These are phyloP conservation scores for Pholiota adiposa DNA, from an alignment of 1,284 basidiomycete genomes.

Conservation along the genomic window DNA sequence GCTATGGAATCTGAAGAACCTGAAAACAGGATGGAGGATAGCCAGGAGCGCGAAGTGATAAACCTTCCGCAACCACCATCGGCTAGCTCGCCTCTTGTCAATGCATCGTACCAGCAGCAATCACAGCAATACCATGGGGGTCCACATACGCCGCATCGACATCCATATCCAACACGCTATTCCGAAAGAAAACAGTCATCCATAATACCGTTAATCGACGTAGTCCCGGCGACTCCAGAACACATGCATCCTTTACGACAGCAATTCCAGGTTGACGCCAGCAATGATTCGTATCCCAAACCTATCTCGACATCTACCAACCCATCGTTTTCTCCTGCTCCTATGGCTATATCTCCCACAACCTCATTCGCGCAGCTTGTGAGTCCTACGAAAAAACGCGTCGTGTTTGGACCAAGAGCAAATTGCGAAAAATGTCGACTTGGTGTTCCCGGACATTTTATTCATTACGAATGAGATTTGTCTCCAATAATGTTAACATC, in stretches of 20 bases:
- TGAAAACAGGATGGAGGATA: conserved; percentile 8
- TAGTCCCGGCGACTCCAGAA: conserved; percentile 43
- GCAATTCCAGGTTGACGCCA: neutral
- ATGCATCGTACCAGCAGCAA: conserved; percentile 1
- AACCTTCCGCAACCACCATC: conserved; percentile 25
- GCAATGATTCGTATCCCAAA: neutral
- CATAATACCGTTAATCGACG: conserved; percentile 34
- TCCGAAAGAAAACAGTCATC: conserved; percentile 16
- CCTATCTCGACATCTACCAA: conserved; percentile 27
- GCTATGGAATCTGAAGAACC: conserved; percentile 30
- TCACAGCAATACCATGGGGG: conserved; percentile 3
- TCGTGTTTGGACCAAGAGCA: conserved; percentile 74
- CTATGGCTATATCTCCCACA: conserved; percentile 31
- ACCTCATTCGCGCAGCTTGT: conserved; percentile 29
- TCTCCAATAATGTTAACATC: neutral
- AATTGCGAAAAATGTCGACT: conserved; percentile 73
- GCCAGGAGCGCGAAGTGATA: conserved; percentile 10
- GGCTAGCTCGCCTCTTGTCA: conserved; percentile 7
- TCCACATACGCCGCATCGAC: conserved; percentile 15
- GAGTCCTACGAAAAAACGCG: conserved; percentile 45
- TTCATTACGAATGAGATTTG: conserved; percentile 45
- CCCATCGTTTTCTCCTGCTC: conserved; percentile 16
- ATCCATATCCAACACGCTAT: conserved; percentile 19
- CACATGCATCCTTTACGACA: conserved; percentile 1
- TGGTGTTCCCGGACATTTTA: conserved; percentile 72